A percentile compares a stretch with the other conserved stretches of the same genome.
Conservation (phyloP, 106 monocot species). For the Dendrobium officinale region DNA sequence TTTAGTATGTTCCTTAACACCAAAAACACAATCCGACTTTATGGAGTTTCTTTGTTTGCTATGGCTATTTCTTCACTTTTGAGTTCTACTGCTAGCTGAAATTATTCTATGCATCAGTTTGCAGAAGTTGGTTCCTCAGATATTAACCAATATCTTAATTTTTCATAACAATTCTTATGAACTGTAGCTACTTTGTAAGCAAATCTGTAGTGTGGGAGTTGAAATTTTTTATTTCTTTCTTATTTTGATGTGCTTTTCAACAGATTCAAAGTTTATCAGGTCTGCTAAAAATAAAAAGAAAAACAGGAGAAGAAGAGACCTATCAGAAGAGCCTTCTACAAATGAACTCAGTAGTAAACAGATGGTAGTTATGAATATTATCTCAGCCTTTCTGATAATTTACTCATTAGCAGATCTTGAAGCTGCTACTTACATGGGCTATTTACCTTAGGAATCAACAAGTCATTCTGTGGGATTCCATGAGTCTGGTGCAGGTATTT, state of each 20-base stretch:
- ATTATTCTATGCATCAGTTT: neutral
- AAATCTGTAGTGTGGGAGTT: neutral
- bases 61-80: neutral
- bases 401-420: neutral
- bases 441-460: conserved; percentile 9
- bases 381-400: conserved; percentile 5
- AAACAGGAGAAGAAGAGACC: conserved; percentile 39
- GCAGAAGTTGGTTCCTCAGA: neutral
- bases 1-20: neutral
- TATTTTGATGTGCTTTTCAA: neutral
- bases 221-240: neutral
- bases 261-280: conserved; percentile 33
- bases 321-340: conserved; percentile 22
- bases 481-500: conserved; percentile 9
- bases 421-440: neutral
- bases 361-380: conserved; percentile 13
- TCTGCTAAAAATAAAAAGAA: conserved; percentile 45
- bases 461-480: conserved; percentile 6
- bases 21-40: neutral
- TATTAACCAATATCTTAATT: neutral
- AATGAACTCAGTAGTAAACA: conserved; percentile 9
- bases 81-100: neutral
- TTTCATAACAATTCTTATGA: neutral
- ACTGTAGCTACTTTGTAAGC: neutral
- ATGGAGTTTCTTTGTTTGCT: neutral